Evolutionary conservation across 805 yeast genomes (phyloP), one percentile per base, ranked within the genome.

Genomic region (Millerozyma miso): DNA sequence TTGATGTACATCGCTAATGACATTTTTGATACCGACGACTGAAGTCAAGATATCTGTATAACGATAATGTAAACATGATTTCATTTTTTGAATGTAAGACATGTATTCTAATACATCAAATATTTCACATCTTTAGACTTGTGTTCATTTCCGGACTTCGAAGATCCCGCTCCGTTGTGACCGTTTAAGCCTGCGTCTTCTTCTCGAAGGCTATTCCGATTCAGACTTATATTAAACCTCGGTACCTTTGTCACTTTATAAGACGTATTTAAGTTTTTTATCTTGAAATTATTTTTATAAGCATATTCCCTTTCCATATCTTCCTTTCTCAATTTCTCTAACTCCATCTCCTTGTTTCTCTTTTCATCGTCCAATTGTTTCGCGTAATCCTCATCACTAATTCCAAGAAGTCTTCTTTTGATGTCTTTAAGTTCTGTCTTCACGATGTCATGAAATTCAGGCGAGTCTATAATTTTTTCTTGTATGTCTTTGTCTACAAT

Each of bases 1-100:
- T 76, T 93, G 55, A 80, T 91, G 65, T 63, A 75, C 45, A 88
- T 88, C 54, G 91, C 96, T 6, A 83, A 80, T 48, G 95, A 87
- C 46, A 90, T 93, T 26, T 71, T 71, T 49, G 75, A 71, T 44
- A 53, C 63, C n/a, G 74, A 68, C 35, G 64, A 61, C 17, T 59
- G 39, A 31, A 15, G 19, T 19, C 6, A 12, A 8, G 17, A 15
- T n/a, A n/a, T n/a, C n/a, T n/a, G n/a, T n/a, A n/a, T n/a, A n/a
- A n/a, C n/a, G n/a, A n/a, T n/a, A n/a, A n/a, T n/a, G n/a, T n/a
- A n/a, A n/a, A n/a, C n/a, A n/a, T 33, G 14, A n/a, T 10, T 10
- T 8, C 13, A 13, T 13, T 26, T 26, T 26, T 26, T 26, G 8
- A 10, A 26, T 26, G 13, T 26, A 10, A 26, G 8, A 26, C 31